phyloP scores from a whole-genome alignment of 2,329 filamentous ascomycete species.

The Cercospora sojina region DNA sequence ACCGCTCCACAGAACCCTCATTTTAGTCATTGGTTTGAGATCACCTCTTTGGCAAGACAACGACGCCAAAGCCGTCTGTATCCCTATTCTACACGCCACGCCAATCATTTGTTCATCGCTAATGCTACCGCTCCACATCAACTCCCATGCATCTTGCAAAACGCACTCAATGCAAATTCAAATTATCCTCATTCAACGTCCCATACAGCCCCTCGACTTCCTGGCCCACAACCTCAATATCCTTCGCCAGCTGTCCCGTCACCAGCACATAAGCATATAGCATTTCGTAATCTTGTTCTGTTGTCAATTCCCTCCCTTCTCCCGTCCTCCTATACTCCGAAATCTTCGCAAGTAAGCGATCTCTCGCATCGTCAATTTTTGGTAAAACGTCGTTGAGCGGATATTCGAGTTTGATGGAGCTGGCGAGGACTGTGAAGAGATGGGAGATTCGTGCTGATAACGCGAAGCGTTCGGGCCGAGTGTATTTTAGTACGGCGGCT shows the following conservation, averaged over 20 bases:
- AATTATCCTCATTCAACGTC: slow-evolving; percentile 59
- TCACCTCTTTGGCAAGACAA: background rate
- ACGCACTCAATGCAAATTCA: slow-evolving; percentile 51
- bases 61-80: background rate
- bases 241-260: slow-evolving; percentile 51
- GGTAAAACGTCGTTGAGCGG: slow-evolving; percentile 87
- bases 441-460: slow-evolving; percentile 89
- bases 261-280: slow-evolving; percentile 82
- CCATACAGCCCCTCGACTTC: slow-evolving; percentile 58
- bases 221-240: slow-evolving; percentile 33
- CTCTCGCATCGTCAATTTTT: slow-evolving; percentile 74
- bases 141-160: background rate
- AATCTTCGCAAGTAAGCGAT: slow-evolving; percentile 80
- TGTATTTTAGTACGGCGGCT: slow-evolving; percentile 75
- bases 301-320: slow-evolving; percentile 50
- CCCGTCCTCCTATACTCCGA: slow-evolving; percentile 79
- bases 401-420: slow-evolving; percentile 91
- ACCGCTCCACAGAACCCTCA: background rate
- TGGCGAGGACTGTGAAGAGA: slow-evolving; percentile 80
- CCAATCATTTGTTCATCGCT: background rate
- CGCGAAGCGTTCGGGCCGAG: slow-evolving; percentile 72
- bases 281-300: slow-evolving; percentile 82
- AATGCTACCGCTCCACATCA: background rate
- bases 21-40: background rate
- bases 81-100: background rate